Percentiles rank a stretch among this genome's conserved stretches.
phyloP scores from a whole-genome alignment of 176 grass and related monocot genomes.

The Aegilops longissima region DNA sequence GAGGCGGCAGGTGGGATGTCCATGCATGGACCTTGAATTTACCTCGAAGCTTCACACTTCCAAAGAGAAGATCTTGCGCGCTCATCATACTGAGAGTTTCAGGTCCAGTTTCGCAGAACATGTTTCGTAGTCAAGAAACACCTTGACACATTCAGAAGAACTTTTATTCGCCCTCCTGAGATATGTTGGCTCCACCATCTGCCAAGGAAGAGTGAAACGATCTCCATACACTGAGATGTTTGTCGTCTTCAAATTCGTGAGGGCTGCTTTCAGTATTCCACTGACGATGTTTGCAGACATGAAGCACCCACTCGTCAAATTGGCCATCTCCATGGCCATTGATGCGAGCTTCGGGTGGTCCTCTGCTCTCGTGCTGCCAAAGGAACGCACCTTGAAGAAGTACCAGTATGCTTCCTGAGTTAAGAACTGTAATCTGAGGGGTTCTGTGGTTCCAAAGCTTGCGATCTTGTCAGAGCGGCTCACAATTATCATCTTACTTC shows the following conservation, averaged over 20 bases:
- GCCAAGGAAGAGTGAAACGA: neutral
- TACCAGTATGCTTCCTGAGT: conserved; percentile 17
- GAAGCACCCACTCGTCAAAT: neutral
- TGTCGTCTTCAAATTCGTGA: neutral
- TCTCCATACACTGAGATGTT: neutral
- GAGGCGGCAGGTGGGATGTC: conserved; percentile 23
- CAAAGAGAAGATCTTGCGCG: neutral
- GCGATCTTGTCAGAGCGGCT: too few species aligned
- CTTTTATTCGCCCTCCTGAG: neutral
- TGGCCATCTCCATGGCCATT: conserved; percentile 14
- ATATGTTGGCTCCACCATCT: neutral
- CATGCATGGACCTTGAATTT: conserved; percentile 13
- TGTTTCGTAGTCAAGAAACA: neutral
- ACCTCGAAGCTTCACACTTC: neutral
- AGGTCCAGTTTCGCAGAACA: neutral
- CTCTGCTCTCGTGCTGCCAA: neutral
- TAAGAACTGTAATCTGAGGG: neutral
- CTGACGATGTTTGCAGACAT: neutral
- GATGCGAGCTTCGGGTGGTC: neutral
- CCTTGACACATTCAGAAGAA: neutral
- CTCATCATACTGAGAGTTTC: neutral
- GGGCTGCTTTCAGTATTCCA: neutral
- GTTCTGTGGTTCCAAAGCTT: too few species aligned
- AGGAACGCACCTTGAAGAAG: conserved; percentile 14
- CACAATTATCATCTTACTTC: too few species aligned